A percentile compares a stretch with the other conserved stretches of the same genome.
Evolutionary conservation across 2,329 filamentous ascomycete genomes (phyloP).

Genomic region (Aspergillus spinulosporus): DNA sequence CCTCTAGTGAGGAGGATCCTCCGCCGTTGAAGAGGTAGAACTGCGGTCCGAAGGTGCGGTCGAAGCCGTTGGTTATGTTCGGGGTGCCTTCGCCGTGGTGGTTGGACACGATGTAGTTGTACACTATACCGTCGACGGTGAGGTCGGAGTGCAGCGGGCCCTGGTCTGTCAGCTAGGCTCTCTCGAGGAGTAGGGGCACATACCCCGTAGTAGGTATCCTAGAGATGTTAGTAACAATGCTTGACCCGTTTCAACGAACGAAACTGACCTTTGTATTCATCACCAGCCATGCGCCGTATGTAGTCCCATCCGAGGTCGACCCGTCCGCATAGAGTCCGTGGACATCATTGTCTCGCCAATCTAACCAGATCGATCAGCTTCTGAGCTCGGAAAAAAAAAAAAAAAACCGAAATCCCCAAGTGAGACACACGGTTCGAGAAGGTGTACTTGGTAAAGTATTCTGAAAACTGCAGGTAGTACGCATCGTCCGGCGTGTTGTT

Average conservation of each 20-base stretch:
- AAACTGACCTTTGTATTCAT: conserved; percentile 63
- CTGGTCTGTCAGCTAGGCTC: conserved; percentile 16
- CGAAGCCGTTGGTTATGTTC: conserved; percentile 65
- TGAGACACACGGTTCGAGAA: conserved; percentile 52
- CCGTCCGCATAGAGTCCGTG: conserved; percentile 59
- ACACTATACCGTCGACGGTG: conserved; percentile 64
- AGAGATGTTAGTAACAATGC: neutral
- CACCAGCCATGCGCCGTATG: conserved; percentile 63
- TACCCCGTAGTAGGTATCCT: conserved; percentile 35
- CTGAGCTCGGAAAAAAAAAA: too few relatives aligned
- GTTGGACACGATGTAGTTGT: conserved; percentile 65
- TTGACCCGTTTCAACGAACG: neutral
- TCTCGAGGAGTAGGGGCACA: neutral
- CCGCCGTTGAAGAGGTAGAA: conserved; percentile 65
- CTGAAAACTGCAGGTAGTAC: conserved; percentile 57
- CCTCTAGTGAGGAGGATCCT: conserved; percentile 47
- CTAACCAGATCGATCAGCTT: conserved; percentile 13
- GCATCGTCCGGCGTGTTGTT: conserved; percentile 56
- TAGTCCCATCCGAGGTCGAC: conserved; percentile 50
- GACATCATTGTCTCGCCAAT: conserved; percentile 58
- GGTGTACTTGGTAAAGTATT: conserved; percentile 68
- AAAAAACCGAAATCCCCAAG: neutral
- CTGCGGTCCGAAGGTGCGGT: conserved; percentile 65
- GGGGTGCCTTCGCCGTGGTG: conserved; percentile 64
- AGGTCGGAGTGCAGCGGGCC: conserved; percentile 64